Conservation (phyloP, 768 basidiomycete genomes). For the Lentinula edodes region DNA sequence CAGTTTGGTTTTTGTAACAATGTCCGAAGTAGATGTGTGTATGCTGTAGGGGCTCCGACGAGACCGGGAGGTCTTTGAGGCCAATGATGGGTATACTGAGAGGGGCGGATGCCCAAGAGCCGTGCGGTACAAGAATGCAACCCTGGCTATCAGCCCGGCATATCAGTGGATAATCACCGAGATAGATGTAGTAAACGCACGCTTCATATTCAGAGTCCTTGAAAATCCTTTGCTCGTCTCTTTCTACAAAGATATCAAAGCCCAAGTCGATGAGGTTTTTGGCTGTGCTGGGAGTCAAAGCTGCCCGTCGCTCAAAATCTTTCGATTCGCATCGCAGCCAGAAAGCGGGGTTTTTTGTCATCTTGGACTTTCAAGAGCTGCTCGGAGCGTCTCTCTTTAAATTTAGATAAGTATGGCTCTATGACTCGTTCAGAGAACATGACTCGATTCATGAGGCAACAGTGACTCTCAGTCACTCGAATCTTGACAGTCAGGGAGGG, state of each 20-base stretch:
- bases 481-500: no score
- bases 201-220: slow-evolving; percentile 87
- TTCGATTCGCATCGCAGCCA: slow-evolving; percentile 99
- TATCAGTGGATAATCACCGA: slow-evolving; percentile 11
- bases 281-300: slow-evolving; percentile 86
- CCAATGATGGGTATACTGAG: slow-evolving; percentile 77
- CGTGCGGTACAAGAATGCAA: slow-evolving; percentile 79
- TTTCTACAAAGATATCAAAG: slow-evolving; percentile 87
- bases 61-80: slow-evolving; percentile 89
- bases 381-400: background rate
- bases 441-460: background rate
- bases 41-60: slow-evolving; percentile 77
- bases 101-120: slow-evolving; percentile 84
- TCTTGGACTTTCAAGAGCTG: background rate
- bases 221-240: slow-evolving; percentile 92
- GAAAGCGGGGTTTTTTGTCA: slow-evolving; percentile 32
- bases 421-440: background rate
- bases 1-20: slow-evolving; percentile 92
- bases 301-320: slow-evolving; percentile 86
- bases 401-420: background rate
- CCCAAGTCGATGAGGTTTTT: slow-evolving; percentile 83
- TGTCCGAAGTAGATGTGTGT: slow-evolving; percentile 98
- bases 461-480: no score
- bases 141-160: slow-evolving; percentile 60
- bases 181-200: slow-evolving; percentile 44